A percentile compares a stretch with the other conserved stretches of the same genome.
Evolutionary conservation across 2,329 filamentous ascomycete species (phyloP).

Genomic region (Alternaria infectoria): DNA sequence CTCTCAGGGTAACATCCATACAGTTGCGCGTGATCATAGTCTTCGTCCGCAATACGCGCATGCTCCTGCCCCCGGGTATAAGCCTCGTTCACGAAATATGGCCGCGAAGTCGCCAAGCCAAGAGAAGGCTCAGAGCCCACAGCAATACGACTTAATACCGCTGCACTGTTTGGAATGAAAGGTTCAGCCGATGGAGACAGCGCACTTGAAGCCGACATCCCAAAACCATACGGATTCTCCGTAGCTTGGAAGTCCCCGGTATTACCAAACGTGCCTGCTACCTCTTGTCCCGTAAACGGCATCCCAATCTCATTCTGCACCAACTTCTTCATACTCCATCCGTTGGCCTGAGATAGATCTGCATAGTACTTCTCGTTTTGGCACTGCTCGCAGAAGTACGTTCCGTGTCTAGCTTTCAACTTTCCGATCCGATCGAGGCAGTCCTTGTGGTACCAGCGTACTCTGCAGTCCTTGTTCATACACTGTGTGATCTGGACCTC

Average conservation of each 20-base stretch:
- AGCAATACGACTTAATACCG: not conserved
- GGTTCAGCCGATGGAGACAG: not conserved
- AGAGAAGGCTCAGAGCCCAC: not conserved
- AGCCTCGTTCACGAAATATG: not conserved
- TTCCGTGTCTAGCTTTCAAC: slow-evolving; percentile 11
- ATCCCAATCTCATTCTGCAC: not conserved
- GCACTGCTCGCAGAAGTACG: slow-evolving; percentile 16
- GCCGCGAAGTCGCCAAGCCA: not conserved
- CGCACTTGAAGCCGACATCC: not conserved
- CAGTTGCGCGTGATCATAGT: not conserved
- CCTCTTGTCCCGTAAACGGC: not conserved
- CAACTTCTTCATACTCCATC: not conserved
- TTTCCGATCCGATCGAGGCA: slow-evolving; percentile 27
- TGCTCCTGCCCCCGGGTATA: not conserved
- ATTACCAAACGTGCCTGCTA: not conserved
- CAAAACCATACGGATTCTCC: slow-evolving; percentile 16
- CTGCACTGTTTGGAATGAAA: not conserved
- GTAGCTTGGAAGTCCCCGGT: not conserved
- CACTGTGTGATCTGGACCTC: slow-evolving; percentile 23
- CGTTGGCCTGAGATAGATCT: not conserved
- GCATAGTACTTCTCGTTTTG: slow-evolving; percentile 9
- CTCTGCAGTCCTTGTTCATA: slow-evolving; percentile 14
- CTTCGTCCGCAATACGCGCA: not conserved
- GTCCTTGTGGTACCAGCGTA: slow-evolving; percentile 29
- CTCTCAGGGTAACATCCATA: not conserved